phyloP scores from a whole-genome alignment of 768 basidiomycete genomes.

The Tulasnella calospora region DNA sequence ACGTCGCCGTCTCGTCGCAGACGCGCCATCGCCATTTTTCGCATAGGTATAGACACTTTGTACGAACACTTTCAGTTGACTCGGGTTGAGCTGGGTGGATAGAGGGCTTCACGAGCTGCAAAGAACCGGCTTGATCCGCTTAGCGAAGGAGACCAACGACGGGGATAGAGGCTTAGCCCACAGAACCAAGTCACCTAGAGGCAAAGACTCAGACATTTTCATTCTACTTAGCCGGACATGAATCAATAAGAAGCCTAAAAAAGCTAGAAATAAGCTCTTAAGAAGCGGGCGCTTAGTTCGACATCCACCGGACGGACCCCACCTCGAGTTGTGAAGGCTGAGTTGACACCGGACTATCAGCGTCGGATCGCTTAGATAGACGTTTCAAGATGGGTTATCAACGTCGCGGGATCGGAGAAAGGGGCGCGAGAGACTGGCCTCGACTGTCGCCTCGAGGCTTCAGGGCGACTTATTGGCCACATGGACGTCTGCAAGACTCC shows the following conservation, averaged over 20 bases:
- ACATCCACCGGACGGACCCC: neutral
- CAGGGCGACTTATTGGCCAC: neutral
- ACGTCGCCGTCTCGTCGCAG: neutral
- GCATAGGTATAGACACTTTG: too few relatives aligned
- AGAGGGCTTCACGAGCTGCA: too few relatives aligned
- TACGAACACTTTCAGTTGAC: too few relatives aligned
- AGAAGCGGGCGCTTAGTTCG: conserved; percentile 4
- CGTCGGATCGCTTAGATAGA: conserved; percentile 10
- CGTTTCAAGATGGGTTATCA: conserved; percentile 7
- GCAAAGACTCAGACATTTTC: neutral
- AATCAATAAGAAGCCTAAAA: neutral
- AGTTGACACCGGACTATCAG: conserved; percentile 7
- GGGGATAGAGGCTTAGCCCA: neutral
- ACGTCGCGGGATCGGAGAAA: neutral
- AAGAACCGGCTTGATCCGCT: neutral
- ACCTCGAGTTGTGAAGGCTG: neutral
- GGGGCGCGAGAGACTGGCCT: conserved; percentile 3
- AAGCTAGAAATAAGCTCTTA: neutral
- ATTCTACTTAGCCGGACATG: neutral
- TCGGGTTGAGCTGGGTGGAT: too few relatives aligned
- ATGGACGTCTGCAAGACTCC: conserved; percentile 4
- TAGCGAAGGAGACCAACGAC: neutral
- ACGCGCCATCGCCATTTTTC: neutral
- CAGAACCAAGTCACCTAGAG: neutral
- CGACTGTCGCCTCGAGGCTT: conserved; percentile 8